A percentile compares a stretch with the other conserved stretches of the same genome.
These are phyloP conservation scores for Hyphodiscus hymeniophilus DNA, from an alignment of 495 filamentous ascomycete species.

Conservation along the genomic window DNA sequence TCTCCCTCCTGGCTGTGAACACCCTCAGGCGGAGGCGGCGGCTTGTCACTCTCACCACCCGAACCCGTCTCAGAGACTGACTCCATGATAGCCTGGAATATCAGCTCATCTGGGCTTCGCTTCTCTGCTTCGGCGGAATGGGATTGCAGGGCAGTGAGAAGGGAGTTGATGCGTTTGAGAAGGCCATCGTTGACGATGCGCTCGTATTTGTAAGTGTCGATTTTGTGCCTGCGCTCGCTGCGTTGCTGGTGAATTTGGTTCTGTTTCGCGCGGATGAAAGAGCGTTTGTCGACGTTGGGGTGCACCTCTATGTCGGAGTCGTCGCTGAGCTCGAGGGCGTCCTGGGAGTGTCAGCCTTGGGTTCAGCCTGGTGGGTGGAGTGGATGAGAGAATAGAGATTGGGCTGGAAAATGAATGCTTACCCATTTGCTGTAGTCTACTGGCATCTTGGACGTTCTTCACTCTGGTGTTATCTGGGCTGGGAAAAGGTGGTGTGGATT, in stretches of 20 bases:
- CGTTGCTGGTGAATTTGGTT: slow-evolving; percentile 91
- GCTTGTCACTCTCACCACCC: slow-evolving; percentile 64
- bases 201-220: slow-evolving; percentile 88
- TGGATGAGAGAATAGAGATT: background rate
- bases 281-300: slow-evolving; percentile 96
- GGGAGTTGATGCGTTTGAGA: slow-evolving; percentile 68
- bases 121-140: slow-evolving; percentile 59
- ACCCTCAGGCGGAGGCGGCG: slow-evolving; percentile 62
- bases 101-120: slow-evolving; percentile 62
- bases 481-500: too few relatives aligned
- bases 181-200: slow-evolving; percentile 87
- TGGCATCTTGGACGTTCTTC: slow-evolving; percentile 51
- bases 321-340: slow-evolving; percentile 89
- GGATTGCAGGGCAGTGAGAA: slow-evolving; percentile 60
- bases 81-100: slow-evolving; percentile 84
- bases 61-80: slow-evolving; percentile 39
- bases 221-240: slow-evolving; percentile 72
- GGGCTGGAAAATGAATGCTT: slow-evolving; percentile 20
- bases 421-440: slow-evolving; percentile 95
- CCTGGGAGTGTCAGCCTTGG: slow-evolving; percentile 36
- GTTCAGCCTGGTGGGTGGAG: slow-evolving; percentile 14
- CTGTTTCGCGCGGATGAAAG: slow-evolving; percentile 97
- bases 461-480: too few relatives aligned
- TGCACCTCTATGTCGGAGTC: slow-evolving; percentile 98
- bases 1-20: slow-evolving; percentile 68